Conservation (phyloP, 2,329 filamentous ascomycete genomes). For the Zasmidium citrigriseum region DNA sequence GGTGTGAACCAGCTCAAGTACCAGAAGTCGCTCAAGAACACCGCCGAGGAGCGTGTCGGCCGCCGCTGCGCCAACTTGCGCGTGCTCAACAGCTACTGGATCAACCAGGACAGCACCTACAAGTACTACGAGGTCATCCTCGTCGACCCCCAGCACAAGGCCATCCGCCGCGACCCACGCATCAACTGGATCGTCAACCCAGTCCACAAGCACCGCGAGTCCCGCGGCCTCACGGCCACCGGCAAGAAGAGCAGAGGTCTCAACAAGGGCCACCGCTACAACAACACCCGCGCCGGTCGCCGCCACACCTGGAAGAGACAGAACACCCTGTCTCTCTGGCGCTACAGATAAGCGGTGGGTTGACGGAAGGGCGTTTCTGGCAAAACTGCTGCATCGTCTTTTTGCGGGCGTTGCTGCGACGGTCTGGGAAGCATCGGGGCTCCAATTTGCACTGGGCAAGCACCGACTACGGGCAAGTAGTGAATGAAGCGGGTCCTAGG, state of each 20-base stretch:
- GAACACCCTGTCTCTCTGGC: constrained; percentile 99
- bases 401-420: constrained; percentile 20
- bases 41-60: constrained; percentile 99
- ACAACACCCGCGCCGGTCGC: constrained; percentile 94
- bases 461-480: background rate
- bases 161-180: constrained; percentile 96
- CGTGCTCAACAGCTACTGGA: constrained; percentile 99
- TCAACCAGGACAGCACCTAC: constrained; percentile 99
- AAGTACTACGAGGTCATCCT: constrained; percentile 99
- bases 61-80: constrained; percentile 98
- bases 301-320: constrained; percentile 99
- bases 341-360: constrained; percentile 73
- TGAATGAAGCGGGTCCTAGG: background rate
- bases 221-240: constrained; percentile 93
- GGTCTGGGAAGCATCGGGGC: constrained; percentile 17
- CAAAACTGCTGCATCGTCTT: constrained; percentile 15
- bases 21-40: constrained; percentile 97
- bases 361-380: constrained; percentile 12
- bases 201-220: constrained; percentile 99
- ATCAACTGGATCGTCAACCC: constrained; percentile 99
- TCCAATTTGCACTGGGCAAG: background rate
- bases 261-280: constrained; percentile 99
- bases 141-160: constrained; percentile 99
- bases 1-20: constrained; percentile 99
- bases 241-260: constrained; percentile 99